phyloP scores from a whole-genome alignment of 352 stramenopile species.

The Globisporangium camurandrum region DNA sequence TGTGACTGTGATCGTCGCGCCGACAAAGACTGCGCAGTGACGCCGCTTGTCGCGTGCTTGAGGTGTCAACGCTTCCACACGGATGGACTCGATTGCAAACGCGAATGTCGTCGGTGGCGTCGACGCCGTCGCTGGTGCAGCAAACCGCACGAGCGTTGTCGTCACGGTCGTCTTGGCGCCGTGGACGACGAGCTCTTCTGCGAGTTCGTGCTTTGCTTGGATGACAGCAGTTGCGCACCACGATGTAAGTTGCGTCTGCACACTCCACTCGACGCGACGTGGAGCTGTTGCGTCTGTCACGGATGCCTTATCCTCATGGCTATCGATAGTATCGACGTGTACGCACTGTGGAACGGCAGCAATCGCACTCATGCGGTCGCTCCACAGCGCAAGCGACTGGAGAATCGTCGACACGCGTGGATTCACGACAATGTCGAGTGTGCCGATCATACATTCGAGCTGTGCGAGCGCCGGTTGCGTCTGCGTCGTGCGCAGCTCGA shows the following conservation, averaged over 20 bases:
- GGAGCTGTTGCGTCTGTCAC: background rate
- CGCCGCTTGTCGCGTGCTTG: slow-evolving; percentile 1
- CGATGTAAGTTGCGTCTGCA: background rate
- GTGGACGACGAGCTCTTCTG: slow-evolving; percentile 8
- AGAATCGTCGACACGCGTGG: slow-evolving; percentile 5
- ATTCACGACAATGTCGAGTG: slow-evolving; percentile 4
- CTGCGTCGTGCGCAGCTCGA: slow-evolving; percentile 6
- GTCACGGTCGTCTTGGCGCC: slow-evolving; percentile 3
- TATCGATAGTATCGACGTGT: too few species aligned
- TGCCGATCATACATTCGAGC: background rate
- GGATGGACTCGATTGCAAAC: slow-evolving; percentile 4
- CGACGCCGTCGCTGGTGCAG: background rate
- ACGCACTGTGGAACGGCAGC: too few species aligned
- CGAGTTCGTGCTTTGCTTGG: background rate
- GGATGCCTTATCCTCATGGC: too few species aligned
- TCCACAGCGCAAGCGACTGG: slow-evolving; percentile 5
- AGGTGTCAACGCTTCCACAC: slow-evolving; percentile 1
- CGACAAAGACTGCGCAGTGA: slow-evolving; percentile 9
- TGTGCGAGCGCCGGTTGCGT: slow-evolving; percentile 1
- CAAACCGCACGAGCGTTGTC: background rate
- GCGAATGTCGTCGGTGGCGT: slow-evolving; percentile 1
- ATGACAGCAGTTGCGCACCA: slow-evolving; percentile 7
- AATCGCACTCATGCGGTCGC: too few species aligned
- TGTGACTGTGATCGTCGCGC: slow-evolving; percentile 4
- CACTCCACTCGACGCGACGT: slow-evolving; percentile 3